Evolutionary conservation across 192 early-diverging fungal species (phyloP).

Genomic region (Rhizoclosmatium globosum): DNA sequence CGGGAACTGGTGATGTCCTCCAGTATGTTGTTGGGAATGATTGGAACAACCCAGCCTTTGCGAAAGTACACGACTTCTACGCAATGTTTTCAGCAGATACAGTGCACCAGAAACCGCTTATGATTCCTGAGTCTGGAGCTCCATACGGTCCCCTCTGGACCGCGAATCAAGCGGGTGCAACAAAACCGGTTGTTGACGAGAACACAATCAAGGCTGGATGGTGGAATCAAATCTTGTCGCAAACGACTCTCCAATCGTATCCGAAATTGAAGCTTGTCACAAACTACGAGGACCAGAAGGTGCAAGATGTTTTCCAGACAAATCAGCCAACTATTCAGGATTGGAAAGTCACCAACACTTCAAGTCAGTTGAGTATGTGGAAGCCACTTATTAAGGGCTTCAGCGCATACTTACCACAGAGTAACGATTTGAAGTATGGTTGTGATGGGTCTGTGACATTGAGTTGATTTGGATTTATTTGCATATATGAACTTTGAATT

Average conservation of each 20-base stretch:
- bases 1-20: background rate
- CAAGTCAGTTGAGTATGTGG: conserved; percentile 4
- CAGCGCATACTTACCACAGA: background rate
- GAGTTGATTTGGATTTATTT: background rate
- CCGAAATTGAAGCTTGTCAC: conserved; percentile 51
- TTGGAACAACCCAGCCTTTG: background rate
- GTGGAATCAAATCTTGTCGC: conserved; percentile 53
- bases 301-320: background rate
- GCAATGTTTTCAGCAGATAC: conserved; percentile 34
- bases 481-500: background rate
- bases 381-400: background rate
- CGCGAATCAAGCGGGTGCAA: background rate
- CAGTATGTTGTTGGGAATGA: background rate
- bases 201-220: conserved; percentile 52
- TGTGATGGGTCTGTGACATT: conserved; percentile 19
- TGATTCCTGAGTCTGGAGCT: conserved; percentile 51
- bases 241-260: conserved; percentile 31
- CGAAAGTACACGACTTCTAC: conserved; percentile 50
- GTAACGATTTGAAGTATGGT: background rate
- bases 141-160: conserved; percentile 4
- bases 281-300: conserved; percentile 52
- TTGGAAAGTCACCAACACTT: conserved; percentile 11
- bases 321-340: background rate
- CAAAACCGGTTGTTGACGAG: background rate
- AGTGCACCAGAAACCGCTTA: conserved; percentile 47